Evolutionary conservation across 2,329 filamentous ascomycete genomes (phyloP).

Genomic region (Aspergillus fijiensis): DNA sequence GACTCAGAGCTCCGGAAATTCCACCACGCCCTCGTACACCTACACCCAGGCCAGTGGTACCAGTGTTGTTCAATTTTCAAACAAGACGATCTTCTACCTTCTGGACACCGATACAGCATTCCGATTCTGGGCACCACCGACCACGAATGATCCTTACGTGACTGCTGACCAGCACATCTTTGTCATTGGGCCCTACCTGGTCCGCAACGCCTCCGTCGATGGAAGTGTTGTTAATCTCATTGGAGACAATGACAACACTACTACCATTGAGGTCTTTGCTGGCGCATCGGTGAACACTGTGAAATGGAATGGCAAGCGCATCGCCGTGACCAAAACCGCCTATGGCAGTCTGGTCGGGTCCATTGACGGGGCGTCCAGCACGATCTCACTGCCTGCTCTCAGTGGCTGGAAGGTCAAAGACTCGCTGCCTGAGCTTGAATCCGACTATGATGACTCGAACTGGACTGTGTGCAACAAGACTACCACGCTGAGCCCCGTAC

Average conservation of each 20-base stretch:
- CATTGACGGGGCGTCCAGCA: constrained; percentile 42
- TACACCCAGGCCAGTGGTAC: constrained; percentile 51
- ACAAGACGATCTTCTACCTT: constrained; percentile 53
- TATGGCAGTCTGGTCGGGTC: constrained; percentile 49
- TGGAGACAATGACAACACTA: constrained; percentile 45
- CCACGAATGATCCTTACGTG: constrained; percentile 48
- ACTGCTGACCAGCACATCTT: constrained; percentile 49
- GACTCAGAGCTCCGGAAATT: constrained; percentile 22
- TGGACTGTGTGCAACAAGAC: constrained; percentile 54
- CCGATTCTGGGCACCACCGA: constrained; percentile 57
- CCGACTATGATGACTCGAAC: constrained; percentile 52
- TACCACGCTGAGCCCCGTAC: constrained; percentile 46
- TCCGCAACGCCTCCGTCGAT: constrained; percentile 41
- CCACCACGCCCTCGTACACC: constrained; percentile 37
- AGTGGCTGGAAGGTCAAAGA: constrained; percentile 51
- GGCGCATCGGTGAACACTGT: constrained; percentile 38
- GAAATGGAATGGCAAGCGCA: constrained; percentile 48
- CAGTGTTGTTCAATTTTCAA: constrained; percentile 51
- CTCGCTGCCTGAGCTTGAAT: constrained; percentile 50
- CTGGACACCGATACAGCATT: constrained; percentile 56
- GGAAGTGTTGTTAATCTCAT: constrained; percentile 36
- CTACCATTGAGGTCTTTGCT: constrained; percentile 30
- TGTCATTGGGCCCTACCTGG: constrained; percentile 47
- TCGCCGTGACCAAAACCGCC: constrained; percentile 39
- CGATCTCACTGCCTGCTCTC: constrained; percentile 47